These are phyloP conservation scores for Warburgia ugandensis DNA, from an alignment of 164 flowering plant species.

Conservation along the genomic window DNA sequence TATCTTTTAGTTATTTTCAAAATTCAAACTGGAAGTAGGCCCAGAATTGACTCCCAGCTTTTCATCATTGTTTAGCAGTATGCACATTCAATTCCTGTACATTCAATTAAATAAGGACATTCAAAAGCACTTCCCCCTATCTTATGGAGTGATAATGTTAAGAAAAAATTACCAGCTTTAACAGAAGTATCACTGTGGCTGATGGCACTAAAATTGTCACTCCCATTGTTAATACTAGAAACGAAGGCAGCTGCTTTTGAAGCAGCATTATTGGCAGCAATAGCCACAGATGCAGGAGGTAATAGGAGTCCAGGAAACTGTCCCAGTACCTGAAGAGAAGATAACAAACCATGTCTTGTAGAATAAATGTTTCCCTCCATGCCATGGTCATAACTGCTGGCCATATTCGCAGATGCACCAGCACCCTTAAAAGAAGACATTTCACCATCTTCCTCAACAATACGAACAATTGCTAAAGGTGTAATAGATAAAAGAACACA, in stretches of 20 bases:
- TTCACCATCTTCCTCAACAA: constrained; percentile 49
- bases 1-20: too few relatives aligned
- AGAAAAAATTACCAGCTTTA: constrained; percentile 34
- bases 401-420: constrained; percentile 10
- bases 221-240: constrained; percentile 33
- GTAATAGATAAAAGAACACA: constrained; percentile 68
- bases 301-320: constrained; percentile 61
- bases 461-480: constrained; percentile 58
- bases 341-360: constrained; percentile 40
- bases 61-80: too few relatives aligned
- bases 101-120: neutral
- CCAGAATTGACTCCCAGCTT: too few relatives aligned
- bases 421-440: constrained; percentile 11
- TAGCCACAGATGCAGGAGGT: constrained; percentile 51
- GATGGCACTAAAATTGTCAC: constrained; percentile 20
- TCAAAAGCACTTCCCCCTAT: too few relatives aligned
- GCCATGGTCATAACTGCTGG: constrained; percentile 15
- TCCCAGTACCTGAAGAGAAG: constrained; percentile 67
- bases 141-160: neutral
- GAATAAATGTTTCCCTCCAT: constrained; percentile 18
- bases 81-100: too few relatives aligned
- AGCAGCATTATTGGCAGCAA: constrained; percentile 71
- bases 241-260: constrained; percentile 58
- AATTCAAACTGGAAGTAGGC: too few relatives aligned
- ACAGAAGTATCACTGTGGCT: constrained; percentile 18